phyloP scores from a whole-genome alignment of 2,329 filamentous ascomycete species.

The Hymenoscyphus occultus region DNA sequence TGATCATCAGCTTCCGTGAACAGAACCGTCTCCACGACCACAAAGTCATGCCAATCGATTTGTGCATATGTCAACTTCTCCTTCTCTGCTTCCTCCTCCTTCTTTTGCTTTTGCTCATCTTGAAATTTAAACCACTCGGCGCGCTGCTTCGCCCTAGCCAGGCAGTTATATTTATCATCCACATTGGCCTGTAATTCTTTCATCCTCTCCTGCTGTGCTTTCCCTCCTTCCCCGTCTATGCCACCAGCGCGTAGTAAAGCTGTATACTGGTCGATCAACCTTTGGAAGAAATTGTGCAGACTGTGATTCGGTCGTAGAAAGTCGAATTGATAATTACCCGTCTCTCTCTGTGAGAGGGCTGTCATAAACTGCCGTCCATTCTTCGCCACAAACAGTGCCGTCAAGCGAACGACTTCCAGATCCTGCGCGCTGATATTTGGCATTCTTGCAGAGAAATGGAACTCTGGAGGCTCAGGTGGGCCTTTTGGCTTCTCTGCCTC shows the following conservation, averaged over 20 bases:
- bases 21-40: constrained; percentile 89
- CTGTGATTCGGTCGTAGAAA: constrained; percentile 95
- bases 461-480: constrained; percentile 80
- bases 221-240: constrained; percentile 58
- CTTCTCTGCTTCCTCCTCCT: constrained; percentile 82
- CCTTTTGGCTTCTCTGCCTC: constrained; percentile 69
- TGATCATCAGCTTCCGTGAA: constrained; percentile 89
- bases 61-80: constrained; percentile 74
- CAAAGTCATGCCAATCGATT: constrained; percentile 98
- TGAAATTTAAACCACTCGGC: constrained; percentile 85
- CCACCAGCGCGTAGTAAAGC: constrained; percentile 67
- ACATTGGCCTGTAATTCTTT: constrained; percentile 71
- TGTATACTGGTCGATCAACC: constrained; percentile 92
- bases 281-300: constrained; percentile 91
- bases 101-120: constrained; percentile 80
- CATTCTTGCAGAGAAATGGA: constrained; percentile 93
- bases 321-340: constrained; percentile 90
- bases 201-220: constrained; percentile 69
- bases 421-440: constrained; percentile 96
- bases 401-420: constrained; percentile 70
- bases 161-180: constrained; percentile 73
- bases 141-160: constrained; percentile 78
- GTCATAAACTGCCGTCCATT: constrained; percentile 93
- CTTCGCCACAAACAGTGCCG: constrained; percentile 88
- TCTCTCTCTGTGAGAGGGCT: constrained; percentile 80